Conservation (phyloP, 345 rosid species). For the Hibiscus tridactylites region DNA sequence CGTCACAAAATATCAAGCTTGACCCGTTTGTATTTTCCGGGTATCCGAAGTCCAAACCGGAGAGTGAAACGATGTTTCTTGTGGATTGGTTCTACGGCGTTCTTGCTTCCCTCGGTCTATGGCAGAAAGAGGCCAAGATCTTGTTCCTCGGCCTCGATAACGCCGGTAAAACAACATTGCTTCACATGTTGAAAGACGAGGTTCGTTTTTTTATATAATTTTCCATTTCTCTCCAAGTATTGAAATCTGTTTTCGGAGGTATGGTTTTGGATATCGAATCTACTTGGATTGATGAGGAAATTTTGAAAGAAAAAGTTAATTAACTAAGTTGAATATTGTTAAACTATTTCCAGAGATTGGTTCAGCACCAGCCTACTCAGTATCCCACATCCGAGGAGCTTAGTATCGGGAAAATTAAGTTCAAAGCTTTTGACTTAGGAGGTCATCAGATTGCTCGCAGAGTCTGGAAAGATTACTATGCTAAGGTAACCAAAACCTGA, state of each 20-base stretch:
- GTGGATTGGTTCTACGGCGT: constrained; percentile 84
- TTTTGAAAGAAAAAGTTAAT: background rate
- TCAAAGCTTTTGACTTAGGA: constrained; percentile 85
- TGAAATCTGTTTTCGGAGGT: too few relatives aligned
- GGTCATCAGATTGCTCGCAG: constrained; percentile 92
- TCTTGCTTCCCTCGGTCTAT: constrained; percentile 64
- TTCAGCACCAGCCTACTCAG: constrained; percentile 87
- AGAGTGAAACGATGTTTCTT: constrained; percentile 39
- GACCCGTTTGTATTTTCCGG: constrained; percentile 7
- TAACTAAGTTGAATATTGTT: background rate
- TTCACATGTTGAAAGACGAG: constrained; percentile 90
- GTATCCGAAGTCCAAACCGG: background rate
- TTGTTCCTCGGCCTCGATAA: constrained; percentile 85
- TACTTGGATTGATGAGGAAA: background rate
- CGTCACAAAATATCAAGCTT: background rate
- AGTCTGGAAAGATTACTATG: constrained; percentile 90
- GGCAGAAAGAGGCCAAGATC: constrained; percentile 93
- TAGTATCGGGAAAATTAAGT: constrained; percentile 82
- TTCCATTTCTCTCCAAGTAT: background rate
- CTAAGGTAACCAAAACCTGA: constrained; percentile 40
- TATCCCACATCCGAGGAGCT: constrained; percentile 89
- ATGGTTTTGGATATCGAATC: background rate
- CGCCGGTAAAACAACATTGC: constrained; percentile 86
- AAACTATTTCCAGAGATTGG: constrained; percentile 52
- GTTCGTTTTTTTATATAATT: constrained; percentile 20